Evolutionary conservation across 257 asterid species (phyloP), one percentile per base, ranked within the genome.

Genomic region (Ocimum tenuiflorum): DNA sequence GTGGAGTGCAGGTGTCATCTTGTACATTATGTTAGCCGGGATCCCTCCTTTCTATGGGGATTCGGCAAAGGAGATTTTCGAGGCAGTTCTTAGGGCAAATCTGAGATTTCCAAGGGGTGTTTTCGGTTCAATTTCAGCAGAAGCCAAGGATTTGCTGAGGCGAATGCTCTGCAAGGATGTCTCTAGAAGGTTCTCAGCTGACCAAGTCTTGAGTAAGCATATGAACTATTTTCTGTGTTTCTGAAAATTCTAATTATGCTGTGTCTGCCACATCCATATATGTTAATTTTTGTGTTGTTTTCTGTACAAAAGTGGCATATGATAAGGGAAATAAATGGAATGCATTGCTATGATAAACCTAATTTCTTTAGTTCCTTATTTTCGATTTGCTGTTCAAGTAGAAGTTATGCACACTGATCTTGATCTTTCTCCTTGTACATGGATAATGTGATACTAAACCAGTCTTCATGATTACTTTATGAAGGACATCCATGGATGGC

Each of bases 401-500:
- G 50, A 53, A 49, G 24, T 14, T 39, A 4, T 27, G 31, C 4
- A 27, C 3, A 27, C 31, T 27, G 4, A 27, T 27, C 31, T 27
- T 27, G 31, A 1, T 27, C 23, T 12, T 38, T 4, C 4, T 6
- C 43, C 41, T 67, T 35, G 43, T 31, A 2, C 14, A n/a, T 29
- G 8, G 7, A 47, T 46, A 1, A 12, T 12, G 13, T 9, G 4
- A 55, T 70, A 13, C 24, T 59, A 11, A 72, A 22, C 14, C 23
- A 39, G 13, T 15, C 20, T 31, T 12, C 13, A 10, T 15, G 36
- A 15, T 55, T 49, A 0, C 13, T 47, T 41, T 46, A 6, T 52
- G 76, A 75, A 87, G 89, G 83, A 70, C 86, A 87, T 79, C 83
- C 86, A 65, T 87, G 95, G 95, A 82, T 84, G 75, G 77, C 68